Evolutionary conservation across 495 filamentous ascomycete species (phyloP), one percentile per base, ranked within the genome.

Genomic region (Platismatia glauca): DNA sequence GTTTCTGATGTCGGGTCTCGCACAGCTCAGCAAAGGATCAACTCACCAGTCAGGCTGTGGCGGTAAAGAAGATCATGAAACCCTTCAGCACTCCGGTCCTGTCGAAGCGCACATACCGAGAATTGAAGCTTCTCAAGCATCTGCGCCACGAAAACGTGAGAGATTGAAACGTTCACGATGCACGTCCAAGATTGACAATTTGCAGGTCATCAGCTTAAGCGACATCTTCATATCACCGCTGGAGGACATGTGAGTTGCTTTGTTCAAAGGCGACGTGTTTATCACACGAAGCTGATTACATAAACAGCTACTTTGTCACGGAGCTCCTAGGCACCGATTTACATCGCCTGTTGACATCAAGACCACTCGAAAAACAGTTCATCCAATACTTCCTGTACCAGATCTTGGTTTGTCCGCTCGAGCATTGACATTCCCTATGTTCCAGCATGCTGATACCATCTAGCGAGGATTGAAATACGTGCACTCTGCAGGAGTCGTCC

Each of bases 31-130:
- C 94, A 62, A 93, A 88, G 77, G 94, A 98, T 73, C 90, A 97
- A 81, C 90, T 98, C 73, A 97, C 95, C 58, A 86, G 80, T 69
- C 90, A 96, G 72, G 89, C 89, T 71, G 94, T 98, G 62, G 94
- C 94, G 37, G 91, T 98, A 69, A 98, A 98, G 84, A 98, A 98
- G 81, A 98, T 98, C 71, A 97, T 98, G 95, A 98, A 98, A 81
- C 94, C 94, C 9, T 98, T 98, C 78, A 96, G 91, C 80, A 98
- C 94, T 15, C 94, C 94, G 8, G 94, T 98, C 52, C 78, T 98
- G 46, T 94, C 94, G 27, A 98, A 98, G 81, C 81, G 94, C 71
- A 98, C 94, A 33, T 98, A 98, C 72, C 88, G 94, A 63, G 94
- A 98, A 72, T 79, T 98, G 75, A 98, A 98, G 81, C 82, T 98